phyloP scores from a whole-genome alignment of 768 basidiomycete genomes.

The Tylopilus subfusipes region DNA sequence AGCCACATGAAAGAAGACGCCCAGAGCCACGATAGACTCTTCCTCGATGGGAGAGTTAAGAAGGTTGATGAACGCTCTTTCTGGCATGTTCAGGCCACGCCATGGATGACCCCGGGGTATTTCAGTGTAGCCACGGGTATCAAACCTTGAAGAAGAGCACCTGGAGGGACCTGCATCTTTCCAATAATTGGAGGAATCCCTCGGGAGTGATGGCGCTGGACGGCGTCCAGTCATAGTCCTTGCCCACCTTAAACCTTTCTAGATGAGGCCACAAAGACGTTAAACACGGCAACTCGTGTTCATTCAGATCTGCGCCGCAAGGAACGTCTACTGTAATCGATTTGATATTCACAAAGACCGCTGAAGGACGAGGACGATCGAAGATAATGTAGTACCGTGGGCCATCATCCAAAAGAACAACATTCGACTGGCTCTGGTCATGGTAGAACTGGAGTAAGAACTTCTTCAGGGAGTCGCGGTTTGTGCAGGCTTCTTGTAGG shows the following conservation, averaged over 20 bases:
- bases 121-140: slow-evolving; percentile 8
- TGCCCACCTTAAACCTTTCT: no score
- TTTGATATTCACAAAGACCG: slow-evolving; percentile 5
- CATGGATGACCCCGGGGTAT: slow-evolving; percentile 2
- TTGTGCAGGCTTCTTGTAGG: background rate
- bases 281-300: no score
- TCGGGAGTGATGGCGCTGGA: slow-evolving; percentile 3
- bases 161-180: slow-evolving; percentile 12
- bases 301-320: background rate
- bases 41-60: no score
- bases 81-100: slow-evolving; percentile 4
- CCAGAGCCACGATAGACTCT: slow-evolving; percentile 6
- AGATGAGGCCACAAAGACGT: no score
- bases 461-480: background rate
- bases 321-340: background rate
- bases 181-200: slow-evolving; percentile 11
- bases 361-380: no score
- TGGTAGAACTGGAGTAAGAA: background rate
- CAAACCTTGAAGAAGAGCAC: background rate
- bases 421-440: background rate
- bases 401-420: background rate
- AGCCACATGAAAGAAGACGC: slow-evolving; percentile 11
- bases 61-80: background rate
- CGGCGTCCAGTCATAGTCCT: no score
- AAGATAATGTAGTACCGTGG: background rate